Evolutionary conservation across 768 basidiomycete genomes (phyloP).

Genomic region (Termitomyces sp.): DNA sequence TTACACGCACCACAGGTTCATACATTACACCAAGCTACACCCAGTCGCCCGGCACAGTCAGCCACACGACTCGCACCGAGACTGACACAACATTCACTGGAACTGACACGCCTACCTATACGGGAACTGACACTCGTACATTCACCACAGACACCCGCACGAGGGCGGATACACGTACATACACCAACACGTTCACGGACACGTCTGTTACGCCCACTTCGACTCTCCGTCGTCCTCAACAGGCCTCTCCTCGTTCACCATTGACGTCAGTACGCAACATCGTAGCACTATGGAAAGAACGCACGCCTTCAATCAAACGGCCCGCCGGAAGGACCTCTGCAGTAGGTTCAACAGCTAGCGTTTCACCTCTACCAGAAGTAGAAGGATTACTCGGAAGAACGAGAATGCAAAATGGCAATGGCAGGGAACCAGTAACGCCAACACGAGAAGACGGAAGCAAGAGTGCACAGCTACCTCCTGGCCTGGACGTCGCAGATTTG

Average conservation of each 20-base stretch:
- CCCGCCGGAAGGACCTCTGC: conserved; percentile 29
- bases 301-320: conserved; percentile 49
- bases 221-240: conserved; percentile 55
- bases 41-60: conserved; percentile 34
- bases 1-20: conserved; percentile 22
- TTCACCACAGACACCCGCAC: conserved; percentile 6
- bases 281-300: conserved; percentile 77
- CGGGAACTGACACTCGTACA: conserved; percentile 25
- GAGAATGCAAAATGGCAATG: conserved; percentile 25
- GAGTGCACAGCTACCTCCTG: conserved; percentile 33
- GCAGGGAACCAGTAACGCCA: conserved; percentile 20
- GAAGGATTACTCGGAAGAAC: conserved; percentile 53
- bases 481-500: conserved; percentile 40
- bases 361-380: conserved; percentile 30
- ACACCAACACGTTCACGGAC: conserved; percentile 32
- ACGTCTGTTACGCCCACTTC: conserved; percentile 43
- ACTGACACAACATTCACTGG: conserved; percentile 16
- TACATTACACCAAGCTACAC: conserved; percentile 32
- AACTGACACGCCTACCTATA: conserved; percentile 2
- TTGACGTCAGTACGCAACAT: conserved; percentile 73
- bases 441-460: conserved; percentile 21
- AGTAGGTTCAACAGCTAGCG: conserved; percentile 32
- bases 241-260: conserved; percentile 61
- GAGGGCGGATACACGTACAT: conserved; percentile 11
- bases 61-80: conserved; percentile 15